Base-by-base conservation (phyloP, 768 basidiomycete species). In the Tricholoma flavovirens region DNA sequence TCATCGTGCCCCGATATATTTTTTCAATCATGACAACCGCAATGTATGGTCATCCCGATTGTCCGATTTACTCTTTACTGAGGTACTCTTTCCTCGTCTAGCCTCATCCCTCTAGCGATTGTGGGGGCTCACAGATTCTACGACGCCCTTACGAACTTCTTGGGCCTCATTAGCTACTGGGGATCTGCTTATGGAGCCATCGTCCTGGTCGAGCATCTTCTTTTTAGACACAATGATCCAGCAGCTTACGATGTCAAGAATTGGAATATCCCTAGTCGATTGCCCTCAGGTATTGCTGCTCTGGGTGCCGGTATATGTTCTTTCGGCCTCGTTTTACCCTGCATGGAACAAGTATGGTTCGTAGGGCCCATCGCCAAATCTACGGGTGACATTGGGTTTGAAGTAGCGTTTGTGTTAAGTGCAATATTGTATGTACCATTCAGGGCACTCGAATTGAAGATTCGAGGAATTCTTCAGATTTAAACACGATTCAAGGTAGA, bases 371-470 rank as follows among this genome's bases (percentile, higher is more conserved):
- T 92, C 45, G 90, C 84, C 9, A 65, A 72, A 59, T 73, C 59
- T 7, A 77, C 87, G 15, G 90, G 90, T 1, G 90, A 93, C 70
- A 84, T 93, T 55, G 90, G 88, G n/a, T 89, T 92, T 59, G 88
- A 90, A 67, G 67, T 88, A 22, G 86, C 87, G 2, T 84, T 89
- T 61, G 74, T 69, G 1, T 66, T 79, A 2, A 77, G 82, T 6
- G 74, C 65, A 9, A 33, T 87, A 9, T 67, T 84, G 36, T 90
- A 89, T 65, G 15, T 83, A 4, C 80, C 80, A 1, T 73, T 88
- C 32, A 72, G 88, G 55, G 74, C 64, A 59, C 43, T 82, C 26
- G 83, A 84, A 63, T 71, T 77, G 29, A 73, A 66, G 49, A 48
- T 72, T 21, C 58, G 66, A 56, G 49, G 57, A 51, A 32, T 32